Evolutionary conservation across 1,284 basidiomycete genomes (phyloP).

Genomic region (Puccinia coronata): DNA sequence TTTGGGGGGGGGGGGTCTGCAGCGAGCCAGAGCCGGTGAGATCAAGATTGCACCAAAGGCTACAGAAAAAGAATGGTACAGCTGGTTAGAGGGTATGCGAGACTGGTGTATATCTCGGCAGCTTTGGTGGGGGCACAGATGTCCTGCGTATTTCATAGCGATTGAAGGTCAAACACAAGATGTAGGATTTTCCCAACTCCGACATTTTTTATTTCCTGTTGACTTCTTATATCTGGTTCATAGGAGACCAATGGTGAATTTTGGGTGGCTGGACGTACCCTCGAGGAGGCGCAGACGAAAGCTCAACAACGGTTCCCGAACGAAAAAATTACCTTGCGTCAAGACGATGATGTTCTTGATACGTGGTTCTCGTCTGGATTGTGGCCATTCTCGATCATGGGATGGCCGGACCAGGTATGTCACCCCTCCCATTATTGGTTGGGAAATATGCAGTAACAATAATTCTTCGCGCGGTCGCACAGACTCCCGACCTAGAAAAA

Average conservation of each 20-base stretch:
- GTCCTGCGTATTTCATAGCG: conserved; percentile 88
- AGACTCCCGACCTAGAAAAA: conserved; percentile 72
- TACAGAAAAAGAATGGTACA: conserved; percentile 91
- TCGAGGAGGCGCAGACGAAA: conserved; percentile 77
- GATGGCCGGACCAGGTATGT: conserved; percentile 85
- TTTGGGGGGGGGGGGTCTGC: conserved; percentile 2
- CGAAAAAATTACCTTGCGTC: conserved; percentile 74
- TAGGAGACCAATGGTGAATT: conserved; percentile 71
- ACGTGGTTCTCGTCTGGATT: conserved; percentile 99
- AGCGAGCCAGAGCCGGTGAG: conserved; percentile 85
- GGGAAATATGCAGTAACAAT: not conserved
- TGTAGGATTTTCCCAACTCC: conserved; percentile 61
- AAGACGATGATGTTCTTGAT: conserved; percentile 97
- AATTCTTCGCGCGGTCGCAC: conserved; percentile 12
- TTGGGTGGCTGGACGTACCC: conserved; percentile 87
- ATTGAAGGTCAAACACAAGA: conserved; percentile 79
- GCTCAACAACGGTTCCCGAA: conserved; percentile 74
- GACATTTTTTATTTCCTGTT: not conserved
- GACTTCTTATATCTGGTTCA: not conserved
- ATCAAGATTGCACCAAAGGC: conserved; percentile 77
- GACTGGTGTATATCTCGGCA: conserved; percentile 99
- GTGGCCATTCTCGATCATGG: conserved; percentile 97
- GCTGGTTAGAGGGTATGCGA: conserved; percentile 93
- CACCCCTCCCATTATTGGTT: not conserved
- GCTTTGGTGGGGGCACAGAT: conserved; percentile 98